Percentiles rank a stretch among this genome's conserved stretches.
Conservation (phyloP, 2,329 filamentous ascomycete species). For the Fusarium sulawesiense region DNA sequence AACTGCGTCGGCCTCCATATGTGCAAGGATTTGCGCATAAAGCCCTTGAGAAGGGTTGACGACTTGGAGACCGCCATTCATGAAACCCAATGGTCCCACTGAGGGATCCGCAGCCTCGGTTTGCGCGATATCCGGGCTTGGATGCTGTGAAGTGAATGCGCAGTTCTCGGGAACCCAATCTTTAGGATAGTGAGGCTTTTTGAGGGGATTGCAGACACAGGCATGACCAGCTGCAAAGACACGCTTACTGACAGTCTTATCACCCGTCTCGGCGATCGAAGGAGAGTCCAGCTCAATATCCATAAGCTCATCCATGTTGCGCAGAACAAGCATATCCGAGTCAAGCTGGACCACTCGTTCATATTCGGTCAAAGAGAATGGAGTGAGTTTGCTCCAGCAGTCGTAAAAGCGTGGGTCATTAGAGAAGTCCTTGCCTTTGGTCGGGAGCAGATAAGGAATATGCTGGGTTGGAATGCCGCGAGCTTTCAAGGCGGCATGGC, state of each 20-base stretch:
- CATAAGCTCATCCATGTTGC: constrained; percentile 95
- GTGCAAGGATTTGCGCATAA: constrained; percentile 62
- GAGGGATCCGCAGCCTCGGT: constrained; percentile 57
- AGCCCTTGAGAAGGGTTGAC: constrained; percentile 62
- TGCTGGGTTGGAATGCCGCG: constrained; percentile 76
- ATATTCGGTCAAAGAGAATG: constrained; percentile 82
- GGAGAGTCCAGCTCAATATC: constrained; percentile 75
- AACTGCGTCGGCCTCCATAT: constrained; percentile 61
- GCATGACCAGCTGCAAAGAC: constrained; percentile 88
- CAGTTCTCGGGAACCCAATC: constrained; percentile 72
- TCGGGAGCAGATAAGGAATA: constrained; percentile 79
- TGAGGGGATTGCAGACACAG: constrained; percentile 86
- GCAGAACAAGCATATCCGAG: constrained; percentile 84
- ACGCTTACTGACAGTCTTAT: constrained; percentile 55
- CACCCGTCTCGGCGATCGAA: constrained; percentile 37
- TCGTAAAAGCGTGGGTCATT: constrained; percentile 88
- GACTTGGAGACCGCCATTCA: constrained; percentile 65
- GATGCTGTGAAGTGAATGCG: constrained; percentile 67
- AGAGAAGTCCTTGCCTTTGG: constrained; percentile 72
- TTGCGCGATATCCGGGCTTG: constrained; percentile 60
- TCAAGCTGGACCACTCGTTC: constrained; percentile 85
- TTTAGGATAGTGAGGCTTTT: constrained; percentile 80
- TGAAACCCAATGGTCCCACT: constrained; percentile 61
- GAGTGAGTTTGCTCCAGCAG: constrained; percentile 87
- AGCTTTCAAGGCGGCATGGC: constrained; percentile 74